These are phyloP conservation scores for Boletus rufocinnamomeus DNA, from an alignment of 768 basidiomycete genomes.

Conservation along the genomic window DNA sequence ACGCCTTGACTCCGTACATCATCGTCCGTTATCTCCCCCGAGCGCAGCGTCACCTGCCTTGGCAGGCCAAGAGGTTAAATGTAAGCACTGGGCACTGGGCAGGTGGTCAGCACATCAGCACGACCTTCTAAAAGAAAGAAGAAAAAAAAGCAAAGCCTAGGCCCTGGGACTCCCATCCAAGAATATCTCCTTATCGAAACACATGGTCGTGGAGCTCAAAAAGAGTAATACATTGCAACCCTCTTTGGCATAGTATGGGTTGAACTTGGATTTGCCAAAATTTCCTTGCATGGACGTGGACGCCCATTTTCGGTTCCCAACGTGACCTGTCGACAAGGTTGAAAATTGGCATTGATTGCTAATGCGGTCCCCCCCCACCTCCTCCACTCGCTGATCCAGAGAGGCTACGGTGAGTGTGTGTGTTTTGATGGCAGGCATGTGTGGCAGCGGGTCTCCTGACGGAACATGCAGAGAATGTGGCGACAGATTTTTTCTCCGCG, in stretches of 20 bases:
- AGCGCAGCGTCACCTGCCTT: neutral
- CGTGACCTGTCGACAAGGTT: neutral
- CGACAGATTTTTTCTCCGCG: neutral
- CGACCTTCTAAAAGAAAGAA: neutral
- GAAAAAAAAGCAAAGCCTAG: neutral
- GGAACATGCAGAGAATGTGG: neutral
- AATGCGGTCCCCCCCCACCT: neutral
- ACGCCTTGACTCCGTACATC: neutral
- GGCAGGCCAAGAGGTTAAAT: neutral
- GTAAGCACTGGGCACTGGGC: neutral
- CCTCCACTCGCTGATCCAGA: neutral
- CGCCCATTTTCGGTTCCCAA: slow-evolving; percentile 3
- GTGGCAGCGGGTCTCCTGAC: neutral
- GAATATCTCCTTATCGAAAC: slow-evolving; percentile 27
- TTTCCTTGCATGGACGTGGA: slow-evolving; percentile 12
- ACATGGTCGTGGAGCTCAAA: slow-evolving; percentile 9
- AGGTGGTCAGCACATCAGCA: slow-evolving; percentile 11
- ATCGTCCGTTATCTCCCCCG: neutral
- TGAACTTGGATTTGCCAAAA: slow-evolving; percentile 13
- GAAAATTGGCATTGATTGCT: neutral
- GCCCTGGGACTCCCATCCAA: slow-evolving; percentile 7
- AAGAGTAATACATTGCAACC: slow-evolving; percentile 9
- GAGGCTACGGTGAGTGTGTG: slow-evolving; percentile 1
- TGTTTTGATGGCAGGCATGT: slow-evolving; percentile 1
- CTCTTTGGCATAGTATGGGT: slow-evolving; percentile 18